A percentile compares a stretch with the other conserved stretches of the same genome.
These are phyloP conservation scores for Fusarium buharicum DNA, from an alignment of 2,329 filamentous ascomycete genomes.

Conservation along the genomic window DNA sequence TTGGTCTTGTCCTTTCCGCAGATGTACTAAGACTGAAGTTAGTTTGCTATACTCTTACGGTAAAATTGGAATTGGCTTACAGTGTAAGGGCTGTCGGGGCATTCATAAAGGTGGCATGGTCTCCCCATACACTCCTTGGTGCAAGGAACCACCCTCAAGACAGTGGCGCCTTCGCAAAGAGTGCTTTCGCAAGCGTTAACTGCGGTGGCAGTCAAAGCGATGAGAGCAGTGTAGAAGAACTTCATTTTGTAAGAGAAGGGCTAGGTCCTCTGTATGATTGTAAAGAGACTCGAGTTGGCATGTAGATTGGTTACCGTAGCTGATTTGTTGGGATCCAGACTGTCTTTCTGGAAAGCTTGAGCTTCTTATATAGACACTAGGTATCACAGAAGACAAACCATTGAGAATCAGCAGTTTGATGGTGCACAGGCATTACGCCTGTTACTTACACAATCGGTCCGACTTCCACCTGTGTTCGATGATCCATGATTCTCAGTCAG, in stretches of 20 bases:
- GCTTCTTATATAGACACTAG: neutral
- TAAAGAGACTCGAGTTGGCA: too few relatives aligned
- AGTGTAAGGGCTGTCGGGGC: neutral
- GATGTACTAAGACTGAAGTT: neutral
- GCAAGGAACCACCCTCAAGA: neutral
- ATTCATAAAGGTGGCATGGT: slow-evolving; percentile 6
- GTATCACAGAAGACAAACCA: neutral
- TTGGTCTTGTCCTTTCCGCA: slow-evolving; percentile 17
- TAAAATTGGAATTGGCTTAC: neutral
- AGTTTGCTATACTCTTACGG: fast-evolving
- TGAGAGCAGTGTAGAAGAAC: neutral
- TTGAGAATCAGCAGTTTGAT: neutral
- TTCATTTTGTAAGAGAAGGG: neutral
- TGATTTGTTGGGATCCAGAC: neutral
- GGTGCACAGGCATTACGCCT: neutral
- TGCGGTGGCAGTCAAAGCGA: neutral
- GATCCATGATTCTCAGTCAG: neutral
- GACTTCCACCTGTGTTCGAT: neutral
- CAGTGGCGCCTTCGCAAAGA: neutral
- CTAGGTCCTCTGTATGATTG: neutral
- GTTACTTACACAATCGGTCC: neutral
- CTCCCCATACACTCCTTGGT: slow-evolving; percentile 9
- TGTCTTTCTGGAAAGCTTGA: too few relatives aligned
- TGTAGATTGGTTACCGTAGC: neutral
- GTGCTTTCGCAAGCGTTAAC: neutral